Base-by-base conservation (phyloP, 2,329 filamentous ascomycete genomes). In the Xylaria sp. region DNA sequence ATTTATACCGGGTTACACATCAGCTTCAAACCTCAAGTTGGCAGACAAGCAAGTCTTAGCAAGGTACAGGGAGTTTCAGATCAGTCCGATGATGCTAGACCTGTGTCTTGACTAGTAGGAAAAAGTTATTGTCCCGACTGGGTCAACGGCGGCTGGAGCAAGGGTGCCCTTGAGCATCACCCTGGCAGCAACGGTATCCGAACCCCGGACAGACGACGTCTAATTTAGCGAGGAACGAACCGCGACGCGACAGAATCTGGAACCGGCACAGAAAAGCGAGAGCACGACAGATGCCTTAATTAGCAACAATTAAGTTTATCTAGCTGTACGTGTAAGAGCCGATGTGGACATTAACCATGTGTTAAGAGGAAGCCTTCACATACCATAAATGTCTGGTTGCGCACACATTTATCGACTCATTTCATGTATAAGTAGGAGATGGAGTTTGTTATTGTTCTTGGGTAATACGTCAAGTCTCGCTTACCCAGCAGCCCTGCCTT, bases 401-500 rank as follows among this genome's bases (percentile, higher is more conserved):
- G 37, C 31, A 15, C 23, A 5, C 28, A 31, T 31, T 21, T 31
- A 21, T 55, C 40, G n/a, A 35, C 28, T 45, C 28, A 35, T 25
- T 25, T n/a, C n/a, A n/a, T n/a, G n/a, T n/a, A n/a, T n/a, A n/a
- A n/a, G 4, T 17, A 50, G n/a, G 15, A 51, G 38, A 37, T 40
- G 15, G 52, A 40, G 23, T 33, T 33, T 42, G 23, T 25, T 5
- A 31, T 31, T 37, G 23, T 28, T 23, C n/a, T n/a, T n/a, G n/a
- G 40, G 42, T 33, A 56, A 43, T 38, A 52, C 17, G 19, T 17
- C 38, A 59, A 55, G 23, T 45, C 50, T 17, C 17, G 21, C 40
- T 50, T 60, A 53, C 56, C 61, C 61, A 37, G 9, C 54, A 63
- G 60, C 56, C 60, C 60, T 54, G 46, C 37, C 35, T 33, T 21